Evolutionary conservation across 2,329 filamentous ascomycete genomes (phyloP).

Genomic region (Nemania bipapillata): DNA sequence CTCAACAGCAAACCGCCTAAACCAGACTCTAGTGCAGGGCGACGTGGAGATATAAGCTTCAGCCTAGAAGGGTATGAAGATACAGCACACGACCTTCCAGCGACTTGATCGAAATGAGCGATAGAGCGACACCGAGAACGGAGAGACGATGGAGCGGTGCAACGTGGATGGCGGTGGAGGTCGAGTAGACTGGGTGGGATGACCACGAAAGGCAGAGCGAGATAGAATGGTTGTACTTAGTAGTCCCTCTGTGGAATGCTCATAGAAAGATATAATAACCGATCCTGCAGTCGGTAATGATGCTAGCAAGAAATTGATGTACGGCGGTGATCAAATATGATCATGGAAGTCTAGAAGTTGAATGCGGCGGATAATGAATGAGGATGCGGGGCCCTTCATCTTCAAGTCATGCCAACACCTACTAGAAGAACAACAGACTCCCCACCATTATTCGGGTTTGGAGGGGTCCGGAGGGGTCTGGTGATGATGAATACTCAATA

Average conservation of each 20-base stretch:
- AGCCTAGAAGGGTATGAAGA: neutral
- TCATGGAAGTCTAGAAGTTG: neutral
- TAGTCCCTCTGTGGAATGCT: neutral
- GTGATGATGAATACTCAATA: slow-evolving; percentile 32
- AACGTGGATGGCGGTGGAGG: slow-evolving; percentile 10
- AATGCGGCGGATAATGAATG: slow-evolving; percentile 11
- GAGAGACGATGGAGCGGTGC: slow-evolving; percentile 28
- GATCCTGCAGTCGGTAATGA: neutral
- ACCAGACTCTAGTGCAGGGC: slow-evolving; percentile 1
- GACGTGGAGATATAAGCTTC: neutral
- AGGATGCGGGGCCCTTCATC: slow-evolving; percentile 23
- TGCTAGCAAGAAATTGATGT: slow-evolving; percentile 13
- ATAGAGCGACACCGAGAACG: slow-evolving; percentile 31
- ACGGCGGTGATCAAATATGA: neutral
- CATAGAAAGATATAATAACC: neutral
- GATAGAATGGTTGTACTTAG: neutral
- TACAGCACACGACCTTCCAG: slow-evolving; percentile 5
- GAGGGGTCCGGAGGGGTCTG: slow-evolving; percentile 34
- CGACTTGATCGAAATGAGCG: slow-evolving; percentile 1
- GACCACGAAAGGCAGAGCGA: neutral
- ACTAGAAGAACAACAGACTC: neutral
- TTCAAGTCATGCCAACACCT: neutral
- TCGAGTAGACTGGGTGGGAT: neutral
- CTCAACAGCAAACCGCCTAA: slow-evolving; percentile 4
- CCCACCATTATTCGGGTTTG: slow-evolving; percentile 11